These are phyloP conservation scores for Tripidium arundinaceum DNA, from an alignment of 202 grass and related monocot species.

Conservation along the genomic window DNA sequence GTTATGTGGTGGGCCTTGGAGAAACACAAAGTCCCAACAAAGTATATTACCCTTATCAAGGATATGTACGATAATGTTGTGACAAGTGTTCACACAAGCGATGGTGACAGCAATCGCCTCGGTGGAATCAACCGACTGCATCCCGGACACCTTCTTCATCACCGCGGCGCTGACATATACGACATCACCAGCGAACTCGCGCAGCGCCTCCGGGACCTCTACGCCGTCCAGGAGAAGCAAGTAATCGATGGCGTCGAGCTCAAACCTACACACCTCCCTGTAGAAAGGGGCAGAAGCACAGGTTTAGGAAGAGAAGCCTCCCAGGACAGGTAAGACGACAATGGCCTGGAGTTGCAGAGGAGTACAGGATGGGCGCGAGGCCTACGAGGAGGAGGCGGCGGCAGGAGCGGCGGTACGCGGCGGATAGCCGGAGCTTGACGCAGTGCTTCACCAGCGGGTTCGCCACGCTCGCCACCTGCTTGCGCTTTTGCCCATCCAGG, in stretches of 20 bases:
- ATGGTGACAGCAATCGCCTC: constrained; percentile 81
- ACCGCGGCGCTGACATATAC: constrained; percentile 55
- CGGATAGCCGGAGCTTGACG: constrained; percentile 77
- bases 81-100: too few relatives aligned
- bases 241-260: constrained; percentile 40
- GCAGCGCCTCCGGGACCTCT: constrained; percentile 36
- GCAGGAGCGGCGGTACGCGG: constrained; percentile 54
- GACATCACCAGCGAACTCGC: constrained; percentile 29
- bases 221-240: constrained; percentile 63
- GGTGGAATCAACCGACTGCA: constrained; percentile 75
- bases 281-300: neutral
- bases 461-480: constrained; percentile 70
- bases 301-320: constrained; percentile 2
- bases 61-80: too few relatives aligned
- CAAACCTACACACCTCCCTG: constrained; percentile 69
- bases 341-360: neutral
- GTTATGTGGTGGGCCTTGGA: too few relatives aligned
- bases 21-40: too few relatives aligned
- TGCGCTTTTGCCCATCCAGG: constrained; percentile 36
- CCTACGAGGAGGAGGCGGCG: constrained; percentile 44
- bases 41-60: too few relatives aligned
- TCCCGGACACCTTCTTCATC: constrained; percentile 91
- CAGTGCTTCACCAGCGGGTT: constrained; percentile 96
- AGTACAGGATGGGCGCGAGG: constrained; percentile 67
- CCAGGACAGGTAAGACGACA: neutral